Base-by-base conservation (phyloP, 164 flowering plant species). In the Akebia trifoliata region DNA sequence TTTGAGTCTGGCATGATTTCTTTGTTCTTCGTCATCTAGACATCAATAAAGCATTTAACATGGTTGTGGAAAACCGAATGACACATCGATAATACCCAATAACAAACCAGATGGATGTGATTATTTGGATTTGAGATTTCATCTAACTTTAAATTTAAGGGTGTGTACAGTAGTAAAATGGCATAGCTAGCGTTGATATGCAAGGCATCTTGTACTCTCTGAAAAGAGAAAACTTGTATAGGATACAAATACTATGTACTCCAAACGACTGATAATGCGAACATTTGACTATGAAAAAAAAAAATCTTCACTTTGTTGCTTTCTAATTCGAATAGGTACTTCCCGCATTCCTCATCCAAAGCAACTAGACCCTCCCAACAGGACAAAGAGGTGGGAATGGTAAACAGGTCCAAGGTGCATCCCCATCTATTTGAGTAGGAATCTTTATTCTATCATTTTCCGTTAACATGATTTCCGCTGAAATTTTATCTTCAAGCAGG, bases 371-470 rank as follows among this genome's bases (percentile, higher is more conserved):
- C 54, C 96, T 78, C 0, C 87, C 87, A 50, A 74, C 82, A 3
- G 93, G 93, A 39, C 93, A 88, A 50, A 63, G 70, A 5, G 96
- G 93, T 35, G 96, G 96, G 51, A 59, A 59, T 35, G 87, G 50
- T 47, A 76, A 65, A 48, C 66, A 75, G 53, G 64, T 80, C 10
- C 61, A 56, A 1, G 73, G 76, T 20, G 54, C 29, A 31, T 71
- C 64, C 22, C 56, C 67, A 29, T 57, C 63, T 38, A 48, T 9
- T 43, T 60, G 64, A 54, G 48, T 39, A 12, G 67, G 46, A 3
- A 24, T 47, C 55, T 70, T 63, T 28, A 14, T 25, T 48, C 44
- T 59, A 17, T 47, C 50, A 36, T 58, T 44, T 38, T 57, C 67
- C 0, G 34, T 50, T 24, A 50, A 14, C 29, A 17, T 29, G 6